Evolutionary conservation across 1,139 yeast genomes (phyloP), one percentile per base, ranked within the genome.

Genomic region (Saccharomycopsis hybrid): DNA sequence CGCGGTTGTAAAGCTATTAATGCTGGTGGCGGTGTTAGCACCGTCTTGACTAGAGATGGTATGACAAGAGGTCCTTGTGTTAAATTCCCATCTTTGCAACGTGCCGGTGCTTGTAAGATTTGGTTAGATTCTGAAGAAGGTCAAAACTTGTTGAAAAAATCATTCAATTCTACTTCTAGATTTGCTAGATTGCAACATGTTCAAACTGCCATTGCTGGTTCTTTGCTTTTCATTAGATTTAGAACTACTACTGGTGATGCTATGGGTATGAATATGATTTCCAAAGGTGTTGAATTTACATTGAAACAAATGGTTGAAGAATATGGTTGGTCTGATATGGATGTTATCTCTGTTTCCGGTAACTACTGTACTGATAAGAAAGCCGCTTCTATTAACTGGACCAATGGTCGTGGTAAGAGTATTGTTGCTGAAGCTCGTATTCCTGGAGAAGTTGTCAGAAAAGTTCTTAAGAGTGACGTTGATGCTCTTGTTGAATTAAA

Each of bases 31-130:
- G 97, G 97, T 50, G 99, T 98, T 66, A 74, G 79, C 49, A 88
- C 98, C 35, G 96, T 92, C 32, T 76, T 92, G 59, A 88, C 97
- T 25, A 86, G 82, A 60, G 99, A 92, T 67, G 97, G 97, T 68
- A 92, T 92, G 98, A 90, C 98, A 27, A 84, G 98, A 71, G 99
- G 98, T 41, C 98, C 99, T 39, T 89, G 97, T 75, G 97, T 92
- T 48, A 74, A 85, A 47, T 92, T 92, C 75, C 85, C 94, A 42
- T 68, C 84, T 9, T 76, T 92, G 62, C 65, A 73, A 32, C 80
- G 97, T 69, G 92, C 98, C 18, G 98, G 97, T 62, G 89, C 90
- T 40, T 95, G 96, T 60, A 92, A 92, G 67, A 68, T 86, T 41
- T 92, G 97, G 97, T 73, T 94, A 55, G 98, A 94, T 65, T 85